A percentile compares a stretch with the other conserved stretches of the same genome.
Conservation (phyloP, 2,329 filamentous ascomycete genomes). For the Chalara sp. region DNA sequence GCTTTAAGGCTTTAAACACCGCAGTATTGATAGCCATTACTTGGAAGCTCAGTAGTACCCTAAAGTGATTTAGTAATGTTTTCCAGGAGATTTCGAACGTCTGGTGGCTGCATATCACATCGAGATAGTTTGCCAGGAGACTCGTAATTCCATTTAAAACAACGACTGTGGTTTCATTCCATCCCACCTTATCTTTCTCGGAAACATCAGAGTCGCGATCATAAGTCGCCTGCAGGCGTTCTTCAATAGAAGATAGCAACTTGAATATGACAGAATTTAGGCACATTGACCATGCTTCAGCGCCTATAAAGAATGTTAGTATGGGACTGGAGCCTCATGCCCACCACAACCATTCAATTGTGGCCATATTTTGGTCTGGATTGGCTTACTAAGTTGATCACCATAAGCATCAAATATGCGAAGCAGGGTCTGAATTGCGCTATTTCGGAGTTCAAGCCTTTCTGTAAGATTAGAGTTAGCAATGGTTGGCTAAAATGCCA, state of each 20-base stretch:
- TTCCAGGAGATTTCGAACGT: conserved; percentile 71
- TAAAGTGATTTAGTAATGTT: conserved; percentile 63
- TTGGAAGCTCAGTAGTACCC: conserved; percentile 53
- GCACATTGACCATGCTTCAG: conserved; percentile 78
- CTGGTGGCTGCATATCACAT: conserved; percentile 57
- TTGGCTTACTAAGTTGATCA: conserved; percentile 55
- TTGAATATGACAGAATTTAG: conserved; percentile 75
- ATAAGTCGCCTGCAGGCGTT: conserved; percentile 38
- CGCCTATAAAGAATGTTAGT: background rate
- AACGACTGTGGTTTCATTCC: conserved; percentile 69
- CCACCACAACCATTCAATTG: background rate
- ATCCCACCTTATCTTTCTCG: conserved; percentile 45
- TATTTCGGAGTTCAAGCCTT: conserved; percentile 71
- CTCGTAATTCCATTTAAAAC: conserved; percentile 67
- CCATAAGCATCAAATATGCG: conserved; percentile 90
- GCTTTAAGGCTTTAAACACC: conserved; percentile 59
- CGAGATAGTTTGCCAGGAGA: conserved; percentile 70
- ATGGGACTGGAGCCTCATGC: background rate
- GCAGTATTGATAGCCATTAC: conserved; percentile 67
- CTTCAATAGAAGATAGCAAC: conserved; percentile 64
- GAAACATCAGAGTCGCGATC: conserved; percentile 27
- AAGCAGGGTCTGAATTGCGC: conserved; percentile 83
- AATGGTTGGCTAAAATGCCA: background rate
- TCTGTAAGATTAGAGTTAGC: conserved; percentile 19
- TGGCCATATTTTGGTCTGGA: no score